These are phyloP conservation scores for Globisporangium cylindrosporum DNA, from an alignment of 352 stramenopile genomes.

Conservation along the genomic window DNA sequence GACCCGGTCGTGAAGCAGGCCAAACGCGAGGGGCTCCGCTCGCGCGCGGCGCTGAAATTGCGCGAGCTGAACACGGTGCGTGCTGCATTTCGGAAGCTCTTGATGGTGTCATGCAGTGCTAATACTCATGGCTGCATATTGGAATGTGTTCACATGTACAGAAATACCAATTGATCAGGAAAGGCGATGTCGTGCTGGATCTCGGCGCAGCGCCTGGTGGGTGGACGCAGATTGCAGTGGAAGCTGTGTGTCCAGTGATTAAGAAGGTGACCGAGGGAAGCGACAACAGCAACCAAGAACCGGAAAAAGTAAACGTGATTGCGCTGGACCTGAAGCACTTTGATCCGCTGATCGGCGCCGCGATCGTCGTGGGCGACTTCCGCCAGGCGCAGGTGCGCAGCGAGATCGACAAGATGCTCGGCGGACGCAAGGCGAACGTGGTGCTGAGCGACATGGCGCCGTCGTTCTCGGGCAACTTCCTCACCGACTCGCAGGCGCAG, in stretches of 20 bases:
- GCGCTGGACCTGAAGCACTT: conserved; percentile 75
- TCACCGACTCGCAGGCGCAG: conserved; percentile 75
- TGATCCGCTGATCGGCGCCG: conserved; percentile 63
- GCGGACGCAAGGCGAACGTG: conserved; percentile 54
- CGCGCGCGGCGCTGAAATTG: conserved; percentile 80
- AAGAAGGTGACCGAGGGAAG: conserved; percentile 14
- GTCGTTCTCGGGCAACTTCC: conserved; percentile 74
- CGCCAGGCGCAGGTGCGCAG: conserved; percentile 48
- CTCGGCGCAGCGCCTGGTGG: conserved; percentile 79
- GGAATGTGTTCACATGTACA: conserved; percentile 19
- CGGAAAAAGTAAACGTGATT: conserved; percentile 43
- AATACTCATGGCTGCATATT: background rate
- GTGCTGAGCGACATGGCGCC: conserved; percentile 90
- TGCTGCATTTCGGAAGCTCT: background rate
- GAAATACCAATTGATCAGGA: conserved; percentile 66
- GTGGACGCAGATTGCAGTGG: conserved; percentile 79
- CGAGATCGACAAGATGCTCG: conserved; percentile 53
- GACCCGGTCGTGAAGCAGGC: conserved; percentile 84
- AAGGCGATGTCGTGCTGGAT: conserved; percentile 74
- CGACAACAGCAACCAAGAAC: conserved; percentile 16
- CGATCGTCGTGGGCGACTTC: conserved; percentile 82
- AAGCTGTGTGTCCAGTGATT: conserved; percentile 28
- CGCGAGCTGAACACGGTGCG: conserved; percentile 73
- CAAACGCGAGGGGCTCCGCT: conserved; percentile 79
- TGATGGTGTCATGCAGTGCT: background rate